Evolutionary conservation across 768 basidiomycete genomes (phyloP).

Genomic region (Pulveroboletus frians): DNA sequence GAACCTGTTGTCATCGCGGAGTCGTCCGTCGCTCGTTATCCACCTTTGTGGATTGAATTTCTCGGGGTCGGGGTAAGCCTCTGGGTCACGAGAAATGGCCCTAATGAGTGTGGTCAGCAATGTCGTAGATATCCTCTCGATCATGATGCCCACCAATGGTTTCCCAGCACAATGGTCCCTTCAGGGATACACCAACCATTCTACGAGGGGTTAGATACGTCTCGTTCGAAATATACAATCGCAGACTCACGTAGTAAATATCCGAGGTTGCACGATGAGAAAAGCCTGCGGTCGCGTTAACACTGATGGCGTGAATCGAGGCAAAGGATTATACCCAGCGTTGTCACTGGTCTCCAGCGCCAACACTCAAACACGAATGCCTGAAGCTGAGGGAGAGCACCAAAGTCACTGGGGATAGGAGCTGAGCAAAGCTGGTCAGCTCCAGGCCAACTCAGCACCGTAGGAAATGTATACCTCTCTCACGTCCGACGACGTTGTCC

Average conservation of each 20-base stretch:
- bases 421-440: conserved; percentile 19
- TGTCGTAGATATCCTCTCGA: not conserved
- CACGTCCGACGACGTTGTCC: conserved; percentile 48
- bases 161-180: conserved; percentile 34
- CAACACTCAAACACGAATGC: conserved; percentile 40
- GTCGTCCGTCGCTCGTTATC: conserved; percentile 33
- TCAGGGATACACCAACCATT: conserved; percentile 32
- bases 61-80: conserved; percentile 54
- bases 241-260: conserved; percentile 50
- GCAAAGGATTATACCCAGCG: conserved; percentile 20
- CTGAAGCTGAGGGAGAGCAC: conserved; percentile 33
- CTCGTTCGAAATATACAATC: not conserved
- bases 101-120: conserved; percentile 19
- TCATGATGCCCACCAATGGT: conserved; percentile 27
- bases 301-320: not conserved
- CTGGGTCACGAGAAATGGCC: conserved; percentile 55
- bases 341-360: conserved; percentile 39
- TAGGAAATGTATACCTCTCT: conserved; percentile 18
- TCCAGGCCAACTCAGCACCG: not conserved
- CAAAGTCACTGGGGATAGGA: conserved; percentile 38
- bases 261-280: conserved; percentile 62
- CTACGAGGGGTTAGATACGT: conserved; percentile 19
- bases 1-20: conserved; percentile 19
- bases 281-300: conserved; percentile 38
- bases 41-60: conserved; percentile 55